Evolutionary conservation across 108 stramenopile genomes (phyloP), one percentile per base, ranked within the genome.

Genomic region (Discostella pseudostelligera): DNA sequence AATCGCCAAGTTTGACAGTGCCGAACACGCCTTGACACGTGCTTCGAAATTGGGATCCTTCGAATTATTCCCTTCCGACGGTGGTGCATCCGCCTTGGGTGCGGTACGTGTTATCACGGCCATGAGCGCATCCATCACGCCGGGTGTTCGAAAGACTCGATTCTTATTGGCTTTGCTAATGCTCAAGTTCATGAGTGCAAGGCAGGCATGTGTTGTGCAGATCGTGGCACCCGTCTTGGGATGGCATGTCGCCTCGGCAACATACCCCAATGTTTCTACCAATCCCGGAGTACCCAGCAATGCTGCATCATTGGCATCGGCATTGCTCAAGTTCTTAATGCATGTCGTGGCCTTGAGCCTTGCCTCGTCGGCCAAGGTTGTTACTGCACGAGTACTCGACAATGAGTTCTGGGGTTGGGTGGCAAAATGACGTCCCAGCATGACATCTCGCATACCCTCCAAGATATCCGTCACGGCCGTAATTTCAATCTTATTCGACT

Each of bases 121-220:
- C 89, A 94, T 94, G 59, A 94, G 88, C 19, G 93, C 89, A 65
- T 90, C 89, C 93, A 94, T 94, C 21, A 91, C 88, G 25, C 93
- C 89, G 7, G 83, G 83, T 3, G 89, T 91, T 13, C 88, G 84
- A 70, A 91, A 94, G 29, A 94, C 93, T 13, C 82, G 65, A 70
- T 94, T 87, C 72, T 94, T 94, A 67, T 94, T 94, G 35, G 84
- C 81, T 76, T 94, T 94, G 65, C 87, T 86, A 39, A 94, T 94
- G 64, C 81, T 83, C 37, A 94, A 65, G 63, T 94, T 94, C 93
- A 94, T 94, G 42, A 94, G 66, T 8, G 93, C 87, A 19, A 94
- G 62, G 62, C 93, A 94, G 36, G 93, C 93, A 59, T 94, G 89
- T 9, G 93, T 94, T 0, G 89, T 91, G 69, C 89, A 89, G 0